Evolutionary conservation across 2,329 filamentous ascomycete genomes (phyloP).

Genomic region (Fusarium floridanum): DNA sequence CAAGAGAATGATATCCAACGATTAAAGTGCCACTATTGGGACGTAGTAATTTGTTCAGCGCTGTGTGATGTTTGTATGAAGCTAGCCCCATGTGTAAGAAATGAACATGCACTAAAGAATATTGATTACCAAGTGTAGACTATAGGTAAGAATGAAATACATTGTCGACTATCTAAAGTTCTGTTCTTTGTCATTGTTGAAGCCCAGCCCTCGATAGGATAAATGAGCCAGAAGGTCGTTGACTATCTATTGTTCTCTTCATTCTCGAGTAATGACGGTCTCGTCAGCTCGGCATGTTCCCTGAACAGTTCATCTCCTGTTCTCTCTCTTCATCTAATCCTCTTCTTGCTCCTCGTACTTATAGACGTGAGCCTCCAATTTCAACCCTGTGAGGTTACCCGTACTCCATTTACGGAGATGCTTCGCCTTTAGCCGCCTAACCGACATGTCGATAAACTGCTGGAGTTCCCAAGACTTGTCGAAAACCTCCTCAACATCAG

Average conservation of each 20-base stretch:
- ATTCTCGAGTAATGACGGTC: background rate
- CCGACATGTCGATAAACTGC: background rate
- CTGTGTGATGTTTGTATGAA: background rate
- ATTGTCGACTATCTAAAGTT: background rate
- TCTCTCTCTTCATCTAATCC: background rate
- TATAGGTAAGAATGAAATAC: background rate
- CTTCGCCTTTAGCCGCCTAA: background rate
- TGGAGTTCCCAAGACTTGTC: background rate
- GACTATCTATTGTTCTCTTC: background rate
- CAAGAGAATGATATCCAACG: constrained; percentile 3
- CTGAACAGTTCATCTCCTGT: background rate
- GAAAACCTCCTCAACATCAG: background rate
- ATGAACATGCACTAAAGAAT: background rate
- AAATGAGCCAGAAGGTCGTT: background rate
- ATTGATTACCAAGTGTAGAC: background rate
- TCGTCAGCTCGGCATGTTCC: background rate
- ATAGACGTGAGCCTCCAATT: background rate
- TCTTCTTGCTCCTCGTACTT: background rate
- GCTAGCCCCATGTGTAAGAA: background rate
- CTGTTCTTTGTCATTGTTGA: too few species aligned
- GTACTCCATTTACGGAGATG: background rate
- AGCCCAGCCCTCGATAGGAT: too few species aligned
- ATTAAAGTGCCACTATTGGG: background rate
- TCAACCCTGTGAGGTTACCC: background rate
- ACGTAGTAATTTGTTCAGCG: background rate